Percentiles rank a stretch among this genome's conserved stretches.
These are phyloP conservation scores for Podila epicladia DNA, from an alignment of 192 early-diverging fungal species.

Conservation along the genomic window DNA sequence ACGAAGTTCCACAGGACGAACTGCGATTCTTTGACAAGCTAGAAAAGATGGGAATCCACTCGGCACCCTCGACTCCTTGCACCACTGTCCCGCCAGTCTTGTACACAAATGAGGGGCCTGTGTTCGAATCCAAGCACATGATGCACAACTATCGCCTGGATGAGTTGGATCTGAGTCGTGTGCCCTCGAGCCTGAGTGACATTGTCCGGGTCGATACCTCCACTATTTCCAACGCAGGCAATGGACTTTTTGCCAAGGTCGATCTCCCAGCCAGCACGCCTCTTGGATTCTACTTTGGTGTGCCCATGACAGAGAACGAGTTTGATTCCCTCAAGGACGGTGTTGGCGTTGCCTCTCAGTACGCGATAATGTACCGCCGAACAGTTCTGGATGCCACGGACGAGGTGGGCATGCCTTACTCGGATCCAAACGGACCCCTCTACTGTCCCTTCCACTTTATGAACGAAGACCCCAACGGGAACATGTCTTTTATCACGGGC, in stretches of 20 bases:
- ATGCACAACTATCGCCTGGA: conserved; percentile 21
- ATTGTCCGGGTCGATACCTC: conserved; percentile 72
- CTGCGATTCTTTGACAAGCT: conserved; percentile 1
- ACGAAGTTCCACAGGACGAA: conserved; percentile 8
- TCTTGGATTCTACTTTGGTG: conserved; percentile 94
- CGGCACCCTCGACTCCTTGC: not conserved
- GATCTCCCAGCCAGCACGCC: conserved; percentile 77
- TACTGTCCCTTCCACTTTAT: conserved; percentile 95
- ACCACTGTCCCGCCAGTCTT: not conserved
- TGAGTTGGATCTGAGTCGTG: conserved; percentile 58
- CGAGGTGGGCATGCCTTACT: conserved; percentile 77
- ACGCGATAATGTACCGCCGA: conserved; percentile 91
- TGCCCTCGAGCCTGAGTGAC: conserved; percentile 67
- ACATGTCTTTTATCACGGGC: conserved; percentile 84
- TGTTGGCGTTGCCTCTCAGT: conserved; percentile 81
- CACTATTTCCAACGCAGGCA: conserved; percentile 74
- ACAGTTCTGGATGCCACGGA: conserved; percentile 94
- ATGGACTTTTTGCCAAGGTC: conserved; percentile 77
- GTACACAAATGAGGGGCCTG: not conserved
- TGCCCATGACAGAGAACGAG: conserved; percentile 96
- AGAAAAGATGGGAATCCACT: conserved; percentile 4
- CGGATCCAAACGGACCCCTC: conserved; percentile 63
- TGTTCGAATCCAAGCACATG: not conserved
- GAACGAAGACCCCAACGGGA: conserved; percentile 72
- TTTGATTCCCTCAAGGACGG: conserved; percentile 89